A percentile compares a stretch with the other conserved stretches of the same genome.
These are phyloP conservation scores for Barnettozyma hawaiiensis DNA, from an alignment of 1,139 yeast genomes.

Conservation along the genomic window DNA sequence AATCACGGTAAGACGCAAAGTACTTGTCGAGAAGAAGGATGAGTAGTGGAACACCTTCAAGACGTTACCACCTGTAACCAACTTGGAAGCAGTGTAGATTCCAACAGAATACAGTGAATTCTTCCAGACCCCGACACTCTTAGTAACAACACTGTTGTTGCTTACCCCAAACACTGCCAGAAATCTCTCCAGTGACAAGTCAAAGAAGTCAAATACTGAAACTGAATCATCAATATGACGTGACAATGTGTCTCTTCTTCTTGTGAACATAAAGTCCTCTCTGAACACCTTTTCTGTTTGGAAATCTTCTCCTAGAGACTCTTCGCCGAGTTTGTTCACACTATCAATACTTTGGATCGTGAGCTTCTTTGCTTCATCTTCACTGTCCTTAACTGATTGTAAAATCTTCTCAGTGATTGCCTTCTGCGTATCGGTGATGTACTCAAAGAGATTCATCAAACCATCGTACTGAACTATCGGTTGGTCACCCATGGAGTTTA, in stretches of 20 bases:
- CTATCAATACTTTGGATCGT: conserved; percentile 58
- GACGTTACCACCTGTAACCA: conserved; percentile 28
- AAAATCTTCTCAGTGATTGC: conserved; percentile 61
- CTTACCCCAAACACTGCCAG: conserved; percentile 25
- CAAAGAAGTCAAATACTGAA: conserved; percentile 66
- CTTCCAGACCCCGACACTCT: conserved; percentile 26
- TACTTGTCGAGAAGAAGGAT: conserved; percentile 29
- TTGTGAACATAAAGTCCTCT: conserved; percentile 77
- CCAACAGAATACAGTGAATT: conserved; percentile 33
- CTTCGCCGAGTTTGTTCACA: conserved; percentile 60
- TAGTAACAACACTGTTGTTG: conserved; percentile 22
- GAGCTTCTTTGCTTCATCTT: conserved; percentile 55
- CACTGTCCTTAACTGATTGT: conserved; percentile 60
- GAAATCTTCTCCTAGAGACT: conserved; percentile 51
- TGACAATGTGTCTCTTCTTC: conserved; percentile 58
- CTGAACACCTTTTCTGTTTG: conserved; percentile 60
- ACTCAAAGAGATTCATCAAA: conserved; percentile 58
- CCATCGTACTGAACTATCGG: conserved; percentile 60
- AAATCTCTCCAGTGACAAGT: conserved; percentile 62
- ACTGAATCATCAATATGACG: conserved; percentile 56
- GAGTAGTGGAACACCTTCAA: conserved; percentile 30
- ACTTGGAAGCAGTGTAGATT: conserved; percentile 28
- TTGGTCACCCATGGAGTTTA: conserved; percentile 51
- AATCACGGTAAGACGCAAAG: conserved; percentile 29
- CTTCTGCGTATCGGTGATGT: conserved; percentile 64